Conservation (phyloP, 352 stramenopile species). For the Pythium phragmitis region DNA sequence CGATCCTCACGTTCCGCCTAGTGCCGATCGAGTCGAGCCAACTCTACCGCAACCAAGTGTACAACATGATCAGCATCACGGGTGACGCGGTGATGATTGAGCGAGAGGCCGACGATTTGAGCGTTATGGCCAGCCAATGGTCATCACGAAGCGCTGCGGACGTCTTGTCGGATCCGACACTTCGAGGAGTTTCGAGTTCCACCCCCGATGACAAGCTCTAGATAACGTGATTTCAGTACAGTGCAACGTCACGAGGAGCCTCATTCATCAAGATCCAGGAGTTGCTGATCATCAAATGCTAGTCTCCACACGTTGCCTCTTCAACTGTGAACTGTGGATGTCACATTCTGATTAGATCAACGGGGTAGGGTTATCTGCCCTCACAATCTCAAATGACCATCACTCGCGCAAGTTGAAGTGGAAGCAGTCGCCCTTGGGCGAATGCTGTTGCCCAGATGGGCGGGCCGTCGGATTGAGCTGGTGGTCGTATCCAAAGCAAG, state of each 20-base stretch:
- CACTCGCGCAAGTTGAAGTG: slow-evolving; percentile 12
- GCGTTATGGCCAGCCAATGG: slow-evolving; percentile 32
- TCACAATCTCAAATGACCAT: slow-evolving; percentile 6
- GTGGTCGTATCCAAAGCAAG: no score
- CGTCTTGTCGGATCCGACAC: neutral
- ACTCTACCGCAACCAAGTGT: slow-evolving; percentile 88
- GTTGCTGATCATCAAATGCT: no score
- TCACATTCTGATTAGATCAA: neutral
- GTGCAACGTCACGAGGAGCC: no score
- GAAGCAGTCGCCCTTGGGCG: no score
- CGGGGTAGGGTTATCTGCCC: neutral
- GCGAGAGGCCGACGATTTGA: slow-evolving; percentile 34
- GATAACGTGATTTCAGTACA: neutral
- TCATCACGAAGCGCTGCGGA: slow-evolving; percentile 4
- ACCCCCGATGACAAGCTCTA: slow-evolving; percentile 2
- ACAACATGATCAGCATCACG: slow-evolving; percentile 92
- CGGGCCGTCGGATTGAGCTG: no score
- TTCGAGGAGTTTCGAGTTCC: neutral
- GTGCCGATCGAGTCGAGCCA: slow-evolving; percentile 88
- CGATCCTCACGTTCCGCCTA: slow-evolving; percentile 85
- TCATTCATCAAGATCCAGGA: neutral
- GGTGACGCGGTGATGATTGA: slow-evolving; percentile 84
- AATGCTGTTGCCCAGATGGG: no score
- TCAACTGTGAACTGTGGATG: neutral
- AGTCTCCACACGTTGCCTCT: no score